Evolutionary conservation across 257 asterid species (phyloP).

Genomic region (Fraxinus americana): DNA sequence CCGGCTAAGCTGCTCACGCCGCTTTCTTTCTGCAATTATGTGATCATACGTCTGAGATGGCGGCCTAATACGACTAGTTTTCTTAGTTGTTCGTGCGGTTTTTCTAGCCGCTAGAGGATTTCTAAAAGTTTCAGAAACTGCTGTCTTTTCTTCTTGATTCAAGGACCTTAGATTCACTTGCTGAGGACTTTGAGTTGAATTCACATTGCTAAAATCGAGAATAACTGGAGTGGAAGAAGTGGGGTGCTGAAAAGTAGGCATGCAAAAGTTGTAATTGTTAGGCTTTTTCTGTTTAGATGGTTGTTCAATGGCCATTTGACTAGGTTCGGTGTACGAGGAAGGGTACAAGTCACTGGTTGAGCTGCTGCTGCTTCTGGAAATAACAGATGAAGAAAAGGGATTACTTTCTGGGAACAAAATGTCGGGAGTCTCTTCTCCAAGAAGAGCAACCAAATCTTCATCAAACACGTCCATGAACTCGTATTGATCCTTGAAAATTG

Average conservation of each 20-base stretch:
- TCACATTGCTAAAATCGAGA: slow-evolving; percentile 30
- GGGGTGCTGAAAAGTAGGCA: not conserved
- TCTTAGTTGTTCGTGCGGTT: slow-evolving; percentile 6
- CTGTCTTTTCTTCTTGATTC: slow-evolving; percentile 33
- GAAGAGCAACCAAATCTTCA: slow-evolving; percentile 31
- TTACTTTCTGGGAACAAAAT: slow-evolving; percentile 8
- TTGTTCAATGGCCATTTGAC: slow-evolving; percentile 12
- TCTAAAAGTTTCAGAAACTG: slow-evolving; percentile 23
- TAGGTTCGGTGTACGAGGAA: not conserved
- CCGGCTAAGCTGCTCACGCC: slow-evolving; percentile 43
- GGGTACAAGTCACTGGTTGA: slow-evolving; percentile 3
- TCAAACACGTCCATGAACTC: slow-evolving; percentile 33
- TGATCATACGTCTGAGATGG: slow-evolving; percentile 40
- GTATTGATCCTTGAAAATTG: slow-evolving; percentile 24
- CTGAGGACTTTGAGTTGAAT: not conserved
- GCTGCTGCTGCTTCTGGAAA: slow-evolving; percentile 4
- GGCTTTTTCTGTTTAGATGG: slow-evolving; percentile 35
- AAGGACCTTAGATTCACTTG: slow-evolving; percentile 9
- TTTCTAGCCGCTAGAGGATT: slow-evolving; percentile 19
- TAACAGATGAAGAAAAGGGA: slow-evolving; percentile 7
- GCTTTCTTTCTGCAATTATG: slow-evolving; percentile 44
- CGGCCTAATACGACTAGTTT: slow-evolving; percentile 28
- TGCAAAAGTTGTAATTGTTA: slow-evolving; percentile 19
- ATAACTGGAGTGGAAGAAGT: slow-evolving; percentile 29
- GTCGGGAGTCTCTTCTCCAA: slow-evolving; percentile 22